Conservation (phyloP, 306 rosid species). For the Psophocarpus tetragonolobus region DNA sequence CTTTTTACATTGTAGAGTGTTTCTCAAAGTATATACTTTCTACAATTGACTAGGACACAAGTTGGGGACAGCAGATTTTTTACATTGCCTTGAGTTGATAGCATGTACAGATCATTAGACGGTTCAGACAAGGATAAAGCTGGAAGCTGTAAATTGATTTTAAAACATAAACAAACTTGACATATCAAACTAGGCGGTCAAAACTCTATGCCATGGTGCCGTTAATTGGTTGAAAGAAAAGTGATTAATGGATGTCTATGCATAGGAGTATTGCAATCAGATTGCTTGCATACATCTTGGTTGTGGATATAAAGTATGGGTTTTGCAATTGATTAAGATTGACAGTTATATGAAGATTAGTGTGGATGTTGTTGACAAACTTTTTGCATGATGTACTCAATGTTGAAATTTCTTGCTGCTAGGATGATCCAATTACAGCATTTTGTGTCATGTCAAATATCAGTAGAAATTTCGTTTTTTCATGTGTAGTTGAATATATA, state of each 20-base stretch:
- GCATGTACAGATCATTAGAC: not conserved
- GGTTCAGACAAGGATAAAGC: conserved; percentile 3
- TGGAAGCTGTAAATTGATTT: not conserved
- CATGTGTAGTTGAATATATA: conserved; percentile 8
- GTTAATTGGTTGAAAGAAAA: conserved; percentile 17
- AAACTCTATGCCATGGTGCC: not conserved
- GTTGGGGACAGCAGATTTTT: conserved; percentile 4
- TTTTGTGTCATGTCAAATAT: conserved; percentile 4
- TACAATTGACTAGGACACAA: not conserved
- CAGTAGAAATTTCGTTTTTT: not conserved
- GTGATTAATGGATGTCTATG: not conserved
- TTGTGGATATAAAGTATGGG: not conserved
- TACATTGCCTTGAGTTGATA: not conserved
- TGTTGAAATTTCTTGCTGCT: conserved; percentile 16
- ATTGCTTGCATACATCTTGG: conserved; percentile 2
- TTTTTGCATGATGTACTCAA: not conserved
- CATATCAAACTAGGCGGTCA: not conserved
- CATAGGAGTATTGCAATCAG: not conserved
- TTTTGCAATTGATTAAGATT: conserved; percentile 23
- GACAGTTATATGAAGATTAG: not conserved
- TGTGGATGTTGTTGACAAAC: not conserved
- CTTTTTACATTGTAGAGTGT: not conserved
- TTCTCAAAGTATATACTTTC: not conserved
- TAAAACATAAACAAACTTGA: not conserved
- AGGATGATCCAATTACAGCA: conserved; percentile 1